Evolutionary conservation across 2,329 filamentous ascomycete genomes (phyloP), one percentile per base, ranked within the genome.

Genomic region (Colletotrichum tanaceti): DNA sequence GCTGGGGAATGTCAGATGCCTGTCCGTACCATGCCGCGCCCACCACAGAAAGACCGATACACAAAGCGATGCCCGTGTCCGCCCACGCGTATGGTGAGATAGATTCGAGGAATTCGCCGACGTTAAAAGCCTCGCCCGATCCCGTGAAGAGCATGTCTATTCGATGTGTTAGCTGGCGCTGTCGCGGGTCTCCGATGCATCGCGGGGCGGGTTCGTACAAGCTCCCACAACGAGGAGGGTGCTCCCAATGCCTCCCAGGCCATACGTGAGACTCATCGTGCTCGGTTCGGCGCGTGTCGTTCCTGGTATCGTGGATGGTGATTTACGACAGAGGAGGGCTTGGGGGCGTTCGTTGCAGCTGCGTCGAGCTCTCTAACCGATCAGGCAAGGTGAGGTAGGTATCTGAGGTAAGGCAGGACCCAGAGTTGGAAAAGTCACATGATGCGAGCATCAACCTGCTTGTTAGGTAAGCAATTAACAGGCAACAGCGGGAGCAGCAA

Each of bases 111-210:
- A 98, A 98, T 79, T 91, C 90, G 80, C 97, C 97, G 80, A 98
- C 93, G 83, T 99, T 97, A 84, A 99, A 99, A 69, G 91, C 86
- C 86, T 99, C 95, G 78, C 97, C 96, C 80, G 93, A 94, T 78
- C 93, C 94, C 77, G 96, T 97, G 79, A 99, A 98, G 79, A 99
- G 93, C 93, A 99, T 97, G 83, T 99, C 96, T 99, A 80, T 72
- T 67, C 73, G 73, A 47, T 70, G 62, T 57, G 47, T 70, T 70
- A 70, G 67, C 67, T 68, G 43, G 59, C 43, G 58, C 28, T 58
- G 24, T 59, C 41, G 58, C 58, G 24, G 41, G 43, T 64, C 20
- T 54, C 52, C 61, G 38, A 64, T 58, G 49, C 55, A 63, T 70
- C 55, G 58, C 61, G 43, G 57, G 46, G 22, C n/a, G 60, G 60